Evolutionary conservation across 140 eudicot species (phyloP).

Genomic region (Flaveria floridana): DNA sequence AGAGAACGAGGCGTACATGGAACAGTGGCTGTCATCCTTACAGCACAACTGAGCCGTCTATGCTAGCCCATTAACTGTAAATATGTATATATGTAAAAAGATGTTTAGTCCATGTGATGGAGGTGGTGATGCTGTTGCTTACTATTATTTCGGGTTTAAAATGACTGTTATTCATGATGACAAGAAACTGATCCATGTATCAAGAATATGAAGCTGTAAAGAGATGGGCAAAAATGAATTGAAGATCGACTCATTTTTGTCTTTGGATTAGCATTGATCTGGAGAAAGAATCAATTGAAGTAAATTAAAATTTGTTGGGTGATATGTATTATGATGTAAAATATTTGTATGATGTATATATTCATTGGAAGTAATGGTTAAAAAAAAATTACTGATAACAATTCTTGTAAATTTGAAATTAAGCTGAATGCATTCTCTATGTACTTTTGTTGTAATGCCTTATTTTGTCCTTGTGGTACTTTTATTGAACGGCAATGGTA

Average conservation of each 20-base stretch:
- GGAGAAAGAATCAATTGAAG: conserved; percentile 8
- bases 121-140: conserved; percentile 11
- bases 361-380: conserved; percentile 32
- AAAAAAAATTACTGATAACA: conserved; percentile 8
- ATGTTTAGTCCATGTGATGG: conserved; percentile 21
- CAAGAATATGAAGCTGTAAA: conserved; percentile 18
- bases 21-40: conserved; percentile 64
- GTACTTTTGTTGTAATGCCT: background rate
- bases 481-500: too few species aligned
- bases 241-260: conserved; percentile 10
- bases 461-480: background rate
- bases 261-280: conserved; percentile 23
- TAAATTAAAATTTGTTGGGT: conserved; percentile 37
- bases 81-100: conserved; percentile 41
- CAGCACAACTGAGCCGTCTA: conserved; percentile 42
- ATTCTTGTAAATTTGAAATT: conserved; percentile 20
- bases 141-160: conserved; percentile 28
- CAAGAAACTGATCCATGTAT: conserved; percentile 24
- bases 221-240: conserved; percentile 1
- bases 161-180: conserved; percentile 20
- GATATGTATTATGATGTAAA: conserved; percentile 28
- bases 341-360: conserved; percentile 31
- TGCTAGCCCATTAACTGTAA: conserved; percentile 39
- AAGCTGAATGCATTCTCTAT: conserved; percentile 9
- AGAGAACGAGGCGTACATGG: conserved; percentile 63